These are phyloP conservation scores for Tolypocladium ovalisporum DNA, from an alignment of 2,329 filamentous ascomycete species.

Conservation along the genomic window DNA sequence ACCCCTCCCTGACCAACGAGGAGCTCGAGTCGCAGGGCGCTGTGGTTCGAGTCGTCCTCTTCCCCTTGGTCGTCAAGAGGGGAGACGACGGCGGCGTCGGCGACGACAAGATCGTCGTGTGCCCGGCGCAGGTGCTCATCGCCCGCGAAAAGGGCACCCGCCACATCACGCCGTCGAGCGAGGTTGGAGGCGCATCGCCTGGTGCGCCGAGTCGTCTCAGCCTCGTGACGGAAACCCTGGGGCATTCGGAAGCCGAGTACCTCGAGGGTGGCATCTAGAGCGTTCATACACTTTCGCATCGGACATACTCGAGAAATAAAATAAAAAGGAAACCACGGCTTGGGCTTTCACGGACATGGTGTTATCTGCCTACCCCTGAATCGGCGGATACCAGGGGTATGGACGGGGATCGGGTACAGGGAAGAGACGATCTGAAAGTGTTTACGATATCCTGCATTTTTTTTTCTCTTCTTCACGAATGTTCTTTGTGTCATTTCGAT, in stretches of 20 bases:
- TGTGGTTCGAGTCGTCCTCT: slow-evolving; percentile 83
- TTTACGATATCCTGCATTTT: background rate
- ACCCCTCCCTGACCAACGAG: slow-evolving; percentile 50
- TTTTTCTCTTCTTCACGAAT: too few relatives aligned
- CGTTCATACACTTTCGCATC: background rate
- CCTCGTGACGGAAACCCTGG: slow-evolving; percentile 22
- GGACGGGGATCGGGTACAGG: background rate
- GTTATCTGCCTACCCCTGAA: background rate
- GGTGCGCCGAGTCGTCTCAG: slow-evolving; percentile 27
- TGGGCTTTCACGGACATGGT: background rate
- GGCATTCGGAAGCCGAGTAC: slow-evolving; percentile 18
- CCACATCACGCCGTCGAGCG: slow-evolving; percentile 36
- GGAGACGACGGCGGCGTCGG: slow-evolving; percentile 79
- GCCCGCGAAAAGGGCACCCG: slow-evolving; percentile 36
- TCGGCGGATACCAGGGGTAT: background rate
- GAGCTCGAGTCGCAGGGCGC: slow-evolving; percentile 67
- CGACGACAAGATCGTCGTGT: slow-evolving; percentile 91
- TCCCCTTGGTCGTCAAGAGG: slow-evolving; percentile 93
- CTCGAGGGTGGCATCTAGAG: slow-evolving; percentile 19
- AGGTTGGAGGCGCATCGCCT: slow-evolving; percentile 35
- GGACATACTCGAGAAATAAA: background rate
- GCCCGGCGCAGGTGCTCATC: slow-evolving; percentile 85
- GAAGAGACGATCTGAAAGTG: background rate
- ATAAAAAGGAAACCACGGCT: background rate
- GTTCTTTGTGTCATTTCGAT: background rate